Base-by-base conservation (phyloP, 257 asterid species). In the Petunia axillaris region DNA sequence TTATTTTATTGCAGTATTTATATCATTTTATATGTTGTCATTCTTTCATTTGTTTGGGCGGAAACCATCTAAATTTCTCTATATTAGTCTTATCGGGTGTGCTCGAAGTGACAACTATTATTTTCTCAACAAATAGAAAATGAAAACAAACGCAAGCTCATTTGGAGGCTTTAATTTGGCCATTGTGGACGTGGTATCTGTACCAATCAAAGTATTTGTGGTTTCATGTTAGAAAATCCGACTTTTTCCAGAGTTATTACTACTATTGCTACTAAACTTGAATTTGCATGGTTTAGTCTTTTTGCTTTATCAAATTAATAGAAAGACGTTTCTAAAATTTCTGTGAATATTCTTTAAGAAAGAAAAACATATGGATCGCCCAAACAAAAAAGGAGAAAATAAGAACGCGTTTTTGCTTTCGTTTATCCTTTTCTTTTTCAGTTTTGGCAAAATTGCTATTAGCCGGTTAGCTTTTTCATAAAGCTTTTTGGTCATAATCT, bases 401-500 rank as follows among this genome's bases (percentile, higher is more conserved):
- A 46, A 5, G 55, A 78, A 78, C 85, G 83, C 85, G 83, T 74
- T 63, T 4, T 71, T 63, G 35, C 76, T 52, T 35, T 43, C 15
- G 15, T 67, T 13, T 43, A 25, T 67, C 14, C 59, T 16, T n/a
- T 70, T 16, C n/a, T 6, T 44, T 10, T 67, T 43, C 14, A 53
- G 9, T 43, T 77, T 78, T 81, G 64, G 43, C 83, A 54, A 80
- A 79, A 75, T 75, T 64, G 77, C 75, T 64, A 74, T 79, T 52
- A 79, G 86, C 64, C 84, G 86, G 71, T 71, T 81, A 52, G n/a
- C 80, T 66, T 79, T 84, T 25, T 67, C n/a, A 38, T 78, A 79
- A 84, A 78, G 80, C 46, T 10, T 73, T 60, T 52, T 68, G 77
- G 77, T 77, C 58, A 64, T 81, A 78, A 81, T 64, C 57, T 14